These are phyloP conservation scores for Corniculantispora saksenae DNA, from an alignment of 2,329 filamentous ascomycete genomes.

Conservation along the genomic window DNA sequence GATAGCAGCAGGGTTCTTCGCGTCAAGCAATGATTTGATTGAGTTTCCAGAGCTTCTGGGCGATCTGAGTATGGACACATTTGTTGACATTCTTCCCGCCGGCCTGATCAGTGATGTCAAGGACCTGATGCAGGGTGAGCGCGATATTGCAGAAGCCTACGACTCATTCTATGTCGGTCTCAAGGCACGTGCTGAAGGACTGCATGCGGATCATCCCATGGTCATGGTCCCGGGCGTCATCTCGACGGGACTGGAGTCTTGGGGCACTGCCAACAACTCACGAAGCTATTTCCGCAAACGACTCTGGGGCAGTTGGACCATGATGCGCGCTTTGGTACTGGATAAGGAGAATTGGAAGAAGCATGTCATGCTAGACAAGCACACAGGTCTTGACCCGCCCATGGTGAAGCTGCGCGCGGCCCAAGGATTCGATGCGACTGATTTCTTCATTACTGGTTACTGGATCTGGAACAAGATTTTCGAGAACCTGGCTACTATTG, in stretches of 20 bases:
- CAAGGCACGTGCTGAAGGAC: constrained; percentile 77
- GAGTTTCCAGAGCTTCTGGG: constrained; percentile 66
- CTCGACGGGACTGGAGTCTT: constrained; percentile 93
- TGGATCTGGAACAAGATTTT: constrained; percentile 99
- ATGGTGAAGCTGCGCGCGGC: constrained; percentile 88
- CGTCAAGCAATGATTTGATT: constrained; percentile 84
- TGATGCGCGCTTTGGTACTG: constrained; percentile 93
- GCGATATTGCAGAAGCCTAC: constrained; percentile 79
- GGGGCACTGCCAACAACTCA: constrained; percentile 85
- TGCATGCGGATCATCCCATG: constrained; percentile 80
- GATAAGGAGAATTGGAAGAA: constrained; percentile 95
- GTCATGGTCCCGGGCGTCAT: constrained; percentile 99
- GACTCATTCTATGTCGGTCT: constrained; percentile 92
- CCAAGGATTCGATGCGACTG: constrained; percentile 95
- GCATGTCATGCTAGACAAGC: constrained; percentile 94
- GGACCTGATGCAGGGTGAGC: constrained; percentile 83
- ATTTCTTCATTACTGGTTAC: constrained; percentile 89
- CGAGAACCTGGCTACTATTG: constrained; percentile 92
- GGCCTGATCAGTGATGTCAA: constrained; percentile 83
- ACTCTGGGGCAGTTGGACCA: constrained; percentile 97
- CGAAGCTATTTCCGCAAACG: constrained; percentile 91
- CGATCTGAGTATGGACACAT: constrained; percentile 79
- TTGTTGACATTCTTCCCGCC: constrained; percentile 85
- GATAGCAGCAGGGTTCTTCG: constrained; percentile 85
- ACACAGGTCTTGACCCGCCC: constrained; percentile 87